Evolutionary conservation across 148 eudicot species (phyloP), one percentile per base, ranked within the genome.

Genomic region (Camellia lanceoleosa): DNA sequence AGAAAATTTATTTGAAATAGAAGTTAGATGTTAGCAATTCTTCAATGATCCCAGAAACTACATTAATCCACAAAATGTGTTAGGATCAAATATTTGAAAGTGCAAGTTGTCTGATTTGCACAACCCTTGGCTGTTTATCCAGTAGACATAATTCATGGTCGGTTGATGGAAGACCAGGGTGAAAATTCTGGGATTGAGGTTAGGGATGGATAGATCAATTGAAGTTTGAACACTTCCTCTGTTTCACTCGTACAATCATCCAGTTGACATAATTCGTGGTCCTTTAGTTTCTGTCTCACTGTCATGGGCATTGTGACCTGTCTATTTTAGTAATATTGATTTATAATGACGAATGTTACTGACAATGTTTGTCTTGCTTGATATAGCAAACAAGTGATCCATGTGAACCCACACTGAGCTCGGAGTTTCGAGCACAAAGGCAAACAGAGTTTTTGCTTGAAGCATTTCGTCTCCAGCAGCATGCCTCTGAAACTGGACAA

Each of bases 361-460:
- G 54, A 78, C 18, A 19, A 47, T 30, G 44, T 5, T 30, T 67
- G 19, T 58, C 23, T 51, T 38, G 78, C 19, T 68, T 82, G 63
- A 60, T 72, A 75, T 86, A 92, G 99, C 99, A 91, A 84, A 93
- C 91, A 56, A 92, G 90, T 80, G 98, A 96, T 86, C 97, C 97
- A 3, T 84, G 91, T 74, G 97, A 93, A 78, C 80, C 94, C 6
- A 76, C 77, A 65, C 80, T 91, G 61, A 90, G 84, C 80, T 74
- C 95, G 5, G 99, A 94, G 84, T 91, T 92, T 60, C 88, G 95
- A 75, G 89, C 95, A 62, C 97, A 92, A 79, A 84, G 94, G 67
- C 98, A 96, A 73, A 91, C 99, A 3, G 98, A 96, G 85, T 96
- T 93, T 82, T 84, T 94, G 73, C 89, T 91, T 3, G 99, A 96